Percentiles rank a stretch among this genome's conserved stretches.
These are phyloP conservation scores for Entrophospora sp. DNA, from an alignment of 192 early-diverging fungal species.

Conservation along the genomic window DNA sequence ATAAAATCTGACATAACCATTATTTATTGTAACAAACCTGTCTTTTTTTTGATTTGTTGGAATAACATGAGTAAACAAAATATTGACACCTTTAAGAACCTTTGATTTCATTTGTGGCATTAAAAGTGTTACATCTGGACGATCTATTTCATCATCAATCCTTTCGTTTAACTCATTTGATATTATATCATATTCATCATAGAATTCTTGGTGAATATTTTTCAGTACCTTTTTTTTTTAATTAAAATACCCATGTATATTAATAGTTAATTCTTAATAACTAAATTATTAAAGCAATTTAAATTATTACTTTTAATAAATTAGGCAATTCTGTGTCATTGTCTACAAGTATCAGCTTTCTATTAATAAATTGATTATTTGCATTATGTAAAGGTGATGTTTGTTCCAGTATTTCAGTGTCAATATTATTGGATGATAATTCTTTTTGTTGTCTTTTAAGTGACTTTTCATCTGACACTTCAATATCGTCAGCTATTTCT, in stretches of 20 bases:
- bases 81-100: conserved; percentile 55
- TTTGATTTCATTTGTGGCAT: conserved; percentile 37
- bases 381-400: not conserved
- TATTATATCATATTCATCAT: conserved; percentile 32
- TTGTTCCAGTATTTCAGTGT: no score
- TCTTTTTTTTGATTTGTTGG: conserved; percentile 45
- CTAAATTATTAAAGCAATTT: no score
- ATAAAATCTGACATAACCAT: not conserved
- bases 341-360: not conserved
- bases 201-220: conserved; percentile 63
- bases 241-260: no score
- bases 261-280: no score
- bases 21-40: not conserved
- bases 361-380: not conserved
- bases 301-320: not conserved
- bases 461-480: no score
- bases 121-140: conserved; percentile 33
- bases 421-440: no score
- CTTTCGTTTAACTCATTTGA: not conserved
- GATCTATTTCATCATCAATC: not conserved
- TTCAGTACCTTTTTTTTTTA: conserved; percentile 40
- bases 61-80: conserved; percentile 81
- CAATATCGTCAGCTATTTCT: no score
- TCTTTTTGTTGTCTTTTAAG: no score
- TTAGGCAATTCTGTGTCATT: conserved; percentile 1